A percentile compares a stretch with the other conserved stretches of the same genome.
Conservation (phyloP, 768 basidiomycete species). For the Suillus alpinus region DNA sequence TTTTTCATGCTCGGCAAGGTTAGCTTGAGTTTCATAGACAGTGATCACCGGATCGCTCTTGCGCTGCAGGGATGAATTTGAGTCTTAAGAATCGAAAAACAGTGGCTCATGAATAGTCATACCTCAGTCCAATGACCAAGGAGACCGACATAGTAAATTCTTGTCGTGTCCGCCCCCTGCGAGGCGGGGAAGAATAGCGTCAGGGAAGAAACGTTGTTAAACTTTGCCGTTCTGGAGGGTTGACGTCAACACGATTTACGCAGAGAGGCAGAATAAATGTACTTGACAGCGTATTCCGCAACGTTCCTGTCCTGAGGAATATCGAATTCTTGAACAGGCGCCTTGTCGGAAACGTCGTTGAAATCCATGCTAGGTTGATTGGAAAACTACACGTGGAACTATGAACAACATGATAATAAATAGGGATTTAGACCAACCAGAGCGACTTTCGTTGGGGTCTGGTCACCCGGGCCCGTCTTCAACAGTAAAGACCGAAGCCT, state of each 20-base stretch:
- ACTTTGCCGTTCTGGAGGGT: conserved; percentile 70
- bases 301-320: conserved; percentile 71
- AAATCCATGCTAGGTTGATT: conserved; percentile 84
- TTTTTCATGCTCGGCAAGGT: conserved; percentile 84
- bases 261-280: conserved; percentile 1
- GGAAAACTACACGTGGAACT: conserved; percentile 51
- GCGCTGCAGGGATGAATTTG: conserved; percentile 43
- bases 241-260: background rate
- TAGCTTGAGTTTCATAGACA: conserved; percentile 86
- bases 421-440: conserved; percentile 49
- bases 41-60: conserved; percentile 78
- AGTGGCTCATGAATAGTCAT: conserved; percentile 7
- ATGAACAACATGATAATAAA: background rate
- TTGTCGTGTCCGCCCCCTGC: conserved; percentile 73
- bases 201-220: conserved; percentile 77
- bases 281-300: conserved; percentile 86
- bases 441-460: conserved; percentile 69
- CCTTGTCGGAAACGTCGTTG: conserved; percentile 59
- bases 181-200: conserved; percentile 80
- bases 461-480: conserved; percentile 78
- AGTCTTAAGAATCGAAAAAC: background rate
- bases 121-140: conserved; percentile 81
- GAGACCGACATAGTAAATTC: conserved; percentile 84
- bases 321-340: conserved; percentile 69
- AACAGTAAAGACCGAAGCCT: conserved; percentile 79